phyloP scores from a whole-genome alignment of 2,329 filamentous ascomycete genomes.

The Lithohypha guttulata region DNA sequence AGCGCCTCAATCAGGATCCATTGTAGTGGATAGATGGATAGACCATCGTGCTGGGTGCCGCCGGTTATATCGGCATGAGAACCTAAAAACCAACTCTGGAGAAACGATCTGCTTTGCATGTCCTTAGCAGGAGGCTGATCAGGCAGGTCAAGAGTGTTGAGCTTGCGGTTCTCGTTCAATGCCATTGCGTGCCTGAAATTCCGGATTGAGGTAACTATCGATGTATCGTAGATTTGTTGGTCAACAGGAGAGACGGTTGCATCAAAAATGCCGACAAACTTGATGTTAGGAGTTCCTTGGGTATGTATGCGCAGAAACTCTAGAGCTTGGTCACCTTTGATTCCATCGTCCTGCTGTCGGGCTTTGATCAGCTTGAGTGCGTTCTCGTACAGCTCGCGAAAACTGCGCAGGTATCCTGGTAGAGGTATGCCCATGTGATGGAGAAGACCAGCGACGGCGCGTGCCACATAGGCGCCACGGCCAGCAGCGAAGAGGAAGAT shows the following conservation, averaged over 20 bases:
- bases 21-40: slow-evolving; percentile 33
- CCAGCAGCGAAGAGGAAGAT: slow-evolving; percentile 34
- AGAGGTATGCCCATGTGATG: slow-evolving; percentile 25
- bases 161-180: slow-evolving; percentile 29
- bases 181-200: slow-evolving; percentile 32
- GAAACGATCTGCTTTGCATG: slow-evolving; percentile 21
- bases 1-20: slow-evolving; percentile 33
- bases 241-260: slow-evolving; percentile 26
- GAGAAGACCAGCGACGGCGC: slow-evolving; percentile 32
- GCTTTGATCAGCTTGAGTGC: slow-evolving; percentile 19
- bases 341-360: slow-evolving; percentile 17
- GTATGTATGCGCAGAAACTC: slow-evolving; percentile 15
- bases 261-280: slow-evolving; percentile 31
- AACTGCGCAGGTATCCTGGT: slow-evolving; percentile 21
- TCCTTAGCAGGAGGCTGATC: slow-evolving; percentile 15
- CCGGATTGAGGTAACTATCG: slow-evolving; percentile 27
- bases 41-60: slow-evolving; percentile 27
- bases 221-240: slow-evolving; percentile 23
- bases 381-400: slow-evolving; percentile 24
- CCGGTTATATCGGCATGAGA: slow-evolving; percentile 31
- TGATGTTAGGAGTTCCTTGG: slow-evolving; percentile 25
- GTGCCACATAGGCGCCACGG: slow-evolving; percentile 32
- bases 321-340: slow-evolving; percentile 15
- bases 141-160: slow-evolving; percentile 23
- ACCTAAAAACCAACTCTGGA: slow-evolving; percentile 34